Evolutionary conservation across 768 basidiomycete genomes (phyloP), one percentile per base, ranked within the genome.

Genomic region (Hemileccinum impolitum): DNA sequence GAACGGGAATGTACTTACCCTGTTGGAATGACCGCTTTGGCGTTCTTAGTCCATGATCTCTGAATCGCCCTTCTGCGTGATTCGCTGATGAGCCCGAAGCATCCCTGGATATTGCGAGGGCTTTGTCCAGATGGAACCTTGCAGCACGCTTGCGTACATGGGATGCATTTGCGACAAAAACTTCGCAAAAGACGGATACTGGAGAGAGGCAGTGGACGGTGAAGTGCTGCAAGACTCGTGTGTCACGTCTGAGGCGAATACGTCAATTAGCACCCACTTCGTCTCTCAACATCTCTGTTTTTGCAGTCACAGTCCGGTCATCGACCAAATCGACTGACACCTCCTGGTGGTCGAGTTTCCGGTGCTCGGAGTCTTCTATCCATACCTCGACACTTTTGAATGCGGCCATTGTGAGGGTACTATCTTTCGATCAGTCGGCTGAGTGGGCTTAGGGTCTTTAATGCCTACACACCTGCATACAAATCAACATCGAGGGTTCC

Each of bases 141-240:
- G 58, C 58, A 4, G 40, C 54, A 21, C 17, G 38, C 21, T 13
- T 46, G 50, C 58, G 54, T 34, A 23, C 3, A 18, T 7, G 10
- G 13, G 35, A 34, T 37, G n/a, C 4, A 39, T 17, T 12, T 14
- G 4, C 17, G 39, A 47, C 38, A 11, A 56, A 60, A 42, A 60
- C 45, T 11, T 59, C 58, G 26, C 58, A 59, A 26, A 59, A 44
- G 15, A 49, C 35, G 18, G 58, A 52, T n/a, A 47, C 25, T 9
- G 50, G 50, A 32, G 58, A 52, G 14, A 34, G 50, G 28, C 58
- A 59, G 23, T 60, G 58, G 14, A 59, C 32, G 1, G 50, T 60
- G n/a, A 47, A 60, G 12, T 14, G 12, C 58, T 59, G 43, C 12
- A 35, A 14, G 18, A 11, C 6, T 8, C 13, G 3, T 35, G 17